phyloP scores from a whole-genome alignment of 768 basidiomycete genomes.

The Pseudohyphozyma bogoriensis region DNA sequence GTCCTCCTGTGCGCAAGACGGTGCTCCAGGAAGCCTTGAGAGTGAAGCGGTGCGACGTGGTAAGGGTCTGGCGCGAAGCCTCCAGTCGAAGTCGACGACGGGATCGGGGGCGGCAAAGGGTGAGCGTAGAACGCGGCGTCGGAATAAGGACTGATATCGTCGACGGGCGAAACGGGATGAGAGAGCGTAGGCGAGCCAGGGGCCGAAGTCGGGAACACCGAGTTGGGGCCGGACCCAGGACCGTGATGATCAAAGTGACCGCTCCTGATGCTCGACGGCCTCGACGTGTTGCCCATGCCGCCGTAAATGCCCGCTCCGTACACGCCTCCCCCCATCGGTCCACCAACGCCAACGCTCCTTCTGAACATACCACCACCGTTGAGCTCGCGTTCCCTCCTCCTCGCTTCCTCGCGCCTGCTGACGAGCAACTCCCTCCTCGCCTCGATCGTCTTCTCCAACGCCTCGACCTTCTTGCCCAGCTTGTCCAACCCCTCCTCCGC shows the following conservation, averaged over 20 bases:
- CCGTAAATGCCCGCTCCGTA: not conserved
- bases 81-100: not conserved
- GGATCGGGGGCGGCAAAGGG: constrained; percentile 4
- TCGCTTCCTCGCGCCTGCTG: constrained; percentile 14
- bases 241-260: constrained; percentile 24
- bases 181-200: constrained; percentile 17
- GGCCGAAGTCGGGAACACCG: constrained; percentile 14
- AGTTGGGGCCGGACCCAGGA: not conserved
- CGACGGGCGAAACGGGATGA: constrained; percentile 14
- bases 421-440: constrained; percentile 25
- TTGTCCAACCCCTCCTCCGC: constrained; percentile 48
- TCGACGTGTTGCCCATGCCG: not conserved
- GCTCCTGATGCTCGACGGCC: not conserved
- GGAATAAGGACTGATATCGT: constrained; percentile 1
- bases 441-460: constrained; percentile 29
- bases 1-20: constrained; percentile 19
- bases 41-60: constrained; percentile 1
- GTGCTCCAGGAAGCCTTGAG: constrained; percentile 29
- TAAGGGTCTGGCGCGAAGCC: not conserved
- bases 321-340: not conserved
- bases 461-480: constrained; percentile 27
- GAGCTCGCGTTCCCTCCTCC: not conserved
- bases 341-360: not conserved
- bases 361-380: too few species aligned
- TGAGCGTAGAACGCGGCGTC: constrained; percentile 4